A percentile compares a stretch with the other conserved stretches of the same genome.
These are phyloP conservation scores for Coffea eugenioides DNA, from an alignment of 257 asterid species.

Conservation along the genomic window DNA sequence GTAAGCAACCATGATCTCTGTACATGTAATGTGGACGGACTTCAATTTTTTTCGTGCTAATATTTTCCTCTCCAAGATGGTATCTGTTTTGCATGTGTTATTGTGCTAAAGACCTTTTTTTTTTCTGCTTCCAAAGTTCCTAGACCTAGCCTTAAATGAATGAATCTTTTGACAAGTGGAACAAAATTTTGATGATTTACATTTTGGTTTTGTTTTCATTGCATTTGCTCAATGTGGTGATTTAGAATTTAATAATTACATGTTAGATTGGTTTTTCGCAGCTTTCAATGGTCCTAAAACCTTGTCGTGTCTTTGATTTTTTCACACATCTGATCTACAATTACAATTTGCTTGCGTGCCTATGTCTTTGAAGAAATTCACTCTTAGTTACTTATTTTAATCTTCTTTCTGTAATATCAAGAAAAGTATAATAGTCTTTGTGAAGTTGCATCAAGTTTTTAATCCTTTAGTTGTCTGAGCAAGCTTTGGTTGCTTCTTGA, in stretches of 20 bases:
- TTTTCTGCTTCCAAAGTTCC: neutral
- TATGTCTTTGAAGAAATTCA: neutral
- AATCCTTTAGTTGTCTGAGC: neutral
- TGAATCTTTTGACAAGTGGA: neutral
- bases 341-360: neutral
- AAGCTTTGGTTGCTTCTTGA: conserved; percentile 24
- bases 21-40: neutral
- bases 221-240: neutral
- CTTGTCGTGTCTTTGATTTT: neutral
- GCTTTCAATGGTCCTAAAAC: neutral
- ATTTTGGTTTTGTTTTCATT: neutral
- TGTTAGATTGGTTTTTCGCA: neutral
- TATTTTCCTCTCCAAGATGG: neutral
- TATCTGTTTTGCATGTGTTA: neutral
- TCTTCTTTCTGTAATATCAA: neutral
- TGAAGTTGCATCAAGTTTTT: neutral
- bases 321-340: neutral
- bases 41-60: neutral
- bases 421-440: neutral
- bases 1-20: neutral
- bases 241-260: neutral
- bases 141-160: neutral
- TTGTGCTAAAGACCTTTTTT: neutral
- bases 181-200: neutral
- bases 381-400: neutral